Base-by-base conservation (phyloP, 805 yeast species). In the Sugiyamaella chiloensis region DNA sequence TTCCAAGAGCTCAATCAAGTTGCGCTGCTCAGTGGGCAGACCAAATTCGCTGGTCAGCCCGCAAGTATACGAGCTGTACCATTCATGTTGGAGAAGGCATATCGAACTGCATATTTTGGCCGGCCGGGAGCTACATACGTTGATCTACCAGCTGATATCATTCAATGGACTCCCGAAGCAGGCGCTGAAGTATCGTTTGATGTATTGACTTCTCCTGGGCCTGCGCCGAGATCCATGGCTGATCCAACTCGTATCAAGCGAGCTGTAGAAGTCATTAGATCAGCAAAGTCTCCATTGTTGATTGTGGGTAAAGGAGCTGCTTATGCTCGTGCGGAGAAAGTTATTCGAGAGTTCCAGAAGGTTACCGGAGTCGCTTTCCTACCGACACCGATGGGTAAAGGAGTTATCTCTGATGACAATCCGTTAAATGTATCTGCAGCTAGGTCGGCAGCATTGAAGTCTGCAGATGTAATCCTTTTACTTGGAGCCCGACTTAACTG, bases 311-410 rank as follows among this genome's bases (percentile, higher is more conserved):
- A 83, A 62, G 88, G 88, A 2, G 75, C 83, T 2, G 76, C 83
- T 0, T 70, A 75, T 48, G 66, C 69, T 1, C 62, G 63, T 30
- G 74, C 79, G 0, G 73, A 76, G 5, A 39, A 26, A 1, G 58
- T 61, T 2, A 50, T 83, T 6, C 61, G 75, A 1, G 32, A 53
- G 0, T 69, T 83, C 42, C 70, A 83, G 16, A 44, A 60, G 4
- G 30, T 45, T 1, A 75, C 78, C 44, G 57, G 66, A 7, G 42
- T 83, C 1, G 78, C 84, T 0, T 83, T 83, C 54, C 58, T 83
- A 42, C 87, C 89, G 7, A 83, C 89, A 0, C 88, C 90, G 2
- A 83, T 83, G 90, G 90, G 85, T 0, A 83, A 83, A 61, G 90
- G 90, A 7, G 78, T 83, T 0, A 64, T 83, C 1, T 67, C 77